Evolutionary conservation across 352 stramenopile genomes (phyloP), one percentile per base, ranked within the genome.

Genomic region (Globisporangium solare): DNA sequence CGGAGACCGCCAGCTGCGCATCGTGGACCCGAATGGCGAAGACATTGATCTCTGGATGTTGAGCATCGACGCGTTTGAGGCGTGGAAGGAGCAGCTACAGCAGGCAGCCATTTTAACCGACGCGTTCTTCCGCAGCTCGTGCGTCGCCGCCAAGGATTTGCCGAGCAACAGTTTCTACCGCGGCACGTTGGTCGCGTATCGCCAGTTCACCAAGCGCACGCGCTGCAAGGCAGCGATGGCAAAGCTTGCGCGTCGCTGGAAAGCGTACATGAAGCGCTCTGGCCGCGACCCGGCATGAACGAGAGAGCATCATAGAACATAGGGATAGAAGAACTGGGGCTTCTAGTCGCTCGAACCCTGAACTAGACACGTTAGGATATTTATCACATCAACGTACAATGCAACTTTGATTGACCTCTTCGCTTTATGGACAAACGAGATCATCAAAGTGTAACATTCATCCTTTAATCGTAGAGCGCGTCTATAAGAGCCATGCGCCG

Each of bases 1-100:
- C 20, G 71, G 58, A 10, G 66, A 57, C 4, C 63, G 61, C 13
- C 48, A 73, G 39, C 60, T 88, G 32, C 64, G 64, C 45, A 60
- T 88, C 54, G 54, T 66, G 2, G 77, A 86, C 49, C 60, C 73
- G 10, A 80, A 71, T 27, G 74, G 68, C n/a, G 74, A 88, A 47
- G 58, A 66, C 12, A 50, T 88, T 14, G 67, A 71, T 47, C 60
- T 88, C 47, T 83, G 53, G 18, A 51, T 84, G 45, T 50, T 67
- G 17, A 60, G 73, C 56, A 31, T 52, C 5, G 20, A 52, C 39
- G 62, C 51, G 10, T 74, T 78, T 17, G 53, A 68, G 6, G 42
- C 15, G 17, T 84, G 77, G 73, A 53, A 52, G 2, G 24, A 68
- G n/a, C 67, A 51, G 17, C 54, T 88, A 31, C 59, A 70, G n/a